phyloP scores from a whole-genome alignment of 768 basidiomycete genomes.

The Phanerochaete carnosa region DNA sequence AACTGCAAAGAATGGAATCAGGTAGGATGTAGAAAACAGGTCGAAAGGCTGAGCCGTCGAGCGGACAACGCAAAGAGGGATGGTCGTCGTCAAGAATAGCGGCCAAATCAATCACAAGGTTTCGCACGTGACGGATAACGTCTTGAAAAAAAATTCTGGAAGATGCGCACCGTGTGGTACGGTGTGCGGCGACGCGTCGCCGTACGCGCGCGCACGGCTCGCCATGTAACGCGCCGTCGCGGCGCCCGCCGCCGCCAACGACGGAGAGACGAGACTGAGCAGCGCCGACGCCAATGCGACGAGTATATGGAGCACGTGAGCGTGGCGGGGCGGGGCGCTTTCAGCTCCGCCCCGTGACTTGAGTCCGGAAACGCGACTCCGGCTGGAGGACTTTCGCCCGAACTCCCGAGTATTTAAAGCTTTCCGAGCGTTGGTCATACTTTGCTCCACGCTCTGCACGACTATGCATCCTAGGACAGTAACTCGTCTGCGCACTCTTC shows the following conservation, averaged over 20 bases:
- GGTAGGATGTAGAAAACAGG: constrained; percentile 1
- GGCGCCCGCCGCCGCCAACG: background rate
- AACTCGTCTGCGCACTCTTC: constrained; percentile 10
- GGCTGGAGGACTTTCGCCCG: background rate
- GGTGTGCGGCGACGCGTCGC: background rate
- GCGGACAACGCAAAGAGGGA: background rate
- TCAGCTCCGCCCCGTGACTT: background rate
- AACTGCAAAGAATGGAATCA: background rate
- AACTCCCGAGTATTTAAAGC: background rate
- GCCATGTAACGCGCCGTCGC: background rate
- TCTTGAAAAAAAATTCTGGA: background rate
- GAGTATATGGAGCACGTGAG: constrained; percentile 1
- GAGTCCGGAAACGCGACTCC: background rate
- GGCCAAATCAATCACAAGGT: background rate
- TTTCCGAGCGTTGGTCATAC: background rate
- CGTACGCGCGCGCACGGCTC: background rate
- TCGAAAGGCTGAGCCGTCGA: constrained; percentile 5
- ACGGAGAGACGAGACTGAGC: background rate
- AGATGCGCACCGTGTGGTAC: background rate
- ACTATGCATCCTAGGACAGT: constrained; percentile 1
- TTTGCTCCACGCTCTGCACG: background rate
- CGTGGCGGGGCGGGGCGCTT: background rate
- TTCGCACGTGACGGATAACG: background rate
- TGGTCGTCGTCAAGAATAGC: constrained; percentile 4
- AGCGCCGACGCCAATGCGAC: background rate